Evolutionary conservation across 129 eudicot genomes (phyloP).

Genomic region (Chrysanthemum seticuspe): DNA sequence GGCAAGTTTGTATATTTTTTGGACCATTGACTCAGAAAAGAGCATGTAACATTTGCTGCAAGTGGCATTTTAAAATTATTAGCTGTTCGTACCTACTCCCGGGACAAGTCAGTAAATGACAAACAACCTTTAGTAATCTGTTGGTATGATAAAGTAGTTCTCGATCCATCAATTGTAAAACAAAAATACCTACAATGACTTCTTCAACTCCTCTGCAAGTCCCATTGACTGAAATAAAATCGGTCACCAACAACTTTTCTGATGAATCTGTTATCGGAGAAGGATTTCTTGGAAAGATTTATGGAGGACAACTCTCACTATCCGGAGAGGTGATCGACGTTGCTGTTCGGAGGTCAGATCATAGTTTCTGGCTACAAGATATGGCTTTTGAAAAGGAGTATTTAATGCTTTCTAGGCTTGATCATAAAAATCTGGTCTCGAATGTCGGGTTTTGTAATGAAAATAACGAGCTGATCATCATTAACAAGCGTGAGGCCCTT

Average conservation of each 20-base stretch:
- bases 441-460: conserved; percentile 3
- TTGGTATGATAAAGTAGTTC: too few relatives aligned
- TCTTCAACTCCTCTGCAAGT: too few relatives aligned
- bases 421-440: neutral
- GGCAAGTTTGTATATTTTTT: too few relatives aligned
- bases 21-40: too few relatives aligned
- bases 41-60: too few relatives aligned
- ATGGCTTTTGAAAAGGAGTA: neutral
- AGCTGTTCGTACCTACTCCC: too few relatives aligned
- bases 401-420: neutral
- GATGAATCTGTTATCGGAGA: neutral
- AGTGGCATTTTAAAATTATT: too few relatives aligned
- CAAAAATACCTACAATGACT: too few relatives aligned
- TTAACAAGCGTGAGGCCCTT: neutral
- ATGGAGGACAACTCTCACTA: neutral
- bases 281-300: neutral
- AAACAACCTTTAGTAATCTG: too few relatives aligned
- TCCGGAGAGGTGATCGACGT: neutral
- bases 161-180: too few relatives aligned
- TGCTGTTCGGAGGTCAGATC: neutral
- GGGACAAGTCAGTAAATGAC: too few relatives aligned
- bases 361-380: neutral
- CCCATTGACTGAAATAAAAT: neutral
- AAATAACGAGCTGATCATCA: neutral
- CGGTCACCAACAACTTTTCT: neutral